These are phyloP conservation scores for Phylloporus sp. DNA, from an alignment of 768 basidiomycete genomes.

Conservation along the genomic window DNA sequence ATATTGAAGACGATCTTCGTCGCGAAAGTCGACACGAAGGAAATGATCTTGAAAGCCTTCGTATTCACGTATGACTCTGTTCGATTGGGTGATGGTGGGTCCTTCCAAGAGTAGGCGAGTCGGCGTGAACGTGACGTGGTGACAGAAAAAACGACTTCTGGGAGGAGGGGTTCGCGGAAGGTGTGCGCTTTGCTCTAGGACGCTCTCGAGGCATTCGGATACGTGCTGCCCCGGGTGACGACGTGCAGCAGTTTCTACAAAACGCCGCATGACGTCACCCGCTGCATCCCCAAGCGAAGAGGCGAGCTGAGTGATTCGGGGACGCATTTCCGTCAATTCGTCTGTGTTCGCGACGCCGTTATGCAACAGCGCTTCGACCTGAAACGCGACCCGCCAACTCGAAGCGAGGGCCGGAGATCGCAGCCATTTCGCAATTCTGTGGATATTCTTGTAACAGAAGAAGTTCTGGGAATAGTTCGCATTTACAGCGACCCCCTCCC, in stretches of 20 bases:
- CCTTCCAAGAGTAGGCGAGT: conserved; percentile 72
- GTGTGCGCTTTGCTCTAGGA: conserved; percentile 18
- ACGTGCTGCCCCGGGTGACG: conserved; percentile 42
- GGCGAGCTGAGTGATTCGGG: conserved; percentile 40
- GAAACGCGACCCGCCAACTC: conserved; percentile 66
- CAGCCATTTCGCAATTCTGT: conserved; percentile 41
- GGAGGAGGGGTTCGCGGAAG: conserved; percentile 23
- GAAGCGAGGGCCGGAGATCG: conserved; percentile 34
- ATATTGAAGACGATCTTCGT: conserved; percentile 74
- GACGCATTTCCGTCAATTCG: conserved; percentile 47
- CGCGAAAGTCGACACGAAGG: conserved; percentile 78
- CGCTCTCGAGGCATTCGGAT: conserved; percentile 41
- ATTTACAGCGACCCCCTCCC: conserved; percentile 40
- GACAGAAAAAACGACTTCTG: conserved; percentile 53
- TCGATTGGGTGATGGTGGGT: conserved; percentile 70
- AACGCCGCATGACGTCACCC: conserved; percentile 50
- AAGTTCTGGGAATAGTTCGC: conserved; percentile 43
- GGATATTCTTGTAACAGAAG: conserved; percentile 46
- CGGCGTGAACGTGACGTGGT: conserved; percentile 73
- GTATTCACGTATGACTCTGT: conserved; percentile 72
- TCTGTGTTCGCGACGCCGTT: conserved; percentile 58
- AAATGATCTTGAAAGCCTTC: conserved; percentile 59
- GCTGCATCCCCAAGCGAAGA: conserved; percentile 32
- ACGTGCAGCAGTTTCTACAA: conserved; percentile 43
- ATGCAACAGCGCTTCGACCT: conserved; percentile 64